Evolutionary conservation across 352 stramenopile species (phyloP).

Genomic region (Thalassiosira allenii): DNA sequence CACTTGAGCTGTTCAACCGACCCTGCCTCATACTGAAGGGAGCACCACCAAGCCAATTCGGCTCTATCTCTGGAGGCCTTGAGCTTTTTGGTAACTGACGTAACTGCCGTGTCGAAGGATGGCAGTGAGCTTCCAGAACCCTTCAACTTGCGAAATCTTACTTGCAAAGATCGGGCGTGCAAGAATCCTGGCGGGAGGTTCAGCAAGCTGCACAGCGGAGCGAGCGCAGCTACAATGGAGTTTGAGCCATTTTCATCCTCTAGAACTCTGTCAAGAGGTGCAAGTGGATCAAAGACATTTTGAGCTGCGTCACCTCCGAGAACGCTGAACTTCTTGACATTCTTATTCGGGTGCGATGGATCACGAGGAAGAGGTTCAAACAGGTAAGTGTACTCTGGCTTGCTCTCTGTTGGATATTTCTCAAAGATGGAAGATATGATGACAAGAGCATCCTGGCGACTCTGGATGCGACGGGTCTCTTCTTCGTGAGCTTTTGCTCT

Average conservation of each 20-base stretch:
- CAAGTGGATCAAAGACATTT: constrained; percentile 77
- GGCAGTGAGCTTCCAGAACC: constrained; percentile 49
- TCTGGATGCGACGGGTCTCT: constrained; percentile 71
- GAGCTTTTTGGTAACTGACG: constrained; percentile 73
- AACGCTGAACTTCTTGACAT: constrained; percentile 35
- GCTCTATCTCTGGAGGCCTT: constrained; percentile 61
- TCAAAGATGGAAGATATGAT: constrained; percentile 80
- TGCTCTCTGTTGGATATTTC: constrained; percentile 50
- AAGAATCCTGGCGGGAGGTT: constrained; percentile 79
- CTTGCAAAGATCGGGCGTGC: constrained; percentile 71
- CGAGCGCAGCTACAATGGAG: constrained; percentile 65
- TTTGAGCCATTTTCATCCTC: constrained; percentile 39
- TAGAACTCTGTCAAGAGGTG: constrained; percentile 67
- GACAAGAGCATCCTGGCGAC: constrained; percentile 73
- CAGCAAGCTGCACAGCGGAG: constrained; percentile 74
- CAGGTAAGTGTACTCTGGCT: constrained; percentile 70
- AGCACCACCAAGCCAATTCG: constrained; percentile 82
- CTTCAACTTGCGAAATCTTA: constrained; percentile 67
- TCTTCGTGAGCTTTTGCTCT: constrained; percentile 52
- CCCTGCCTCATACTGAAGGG: constrained; percentile 61
- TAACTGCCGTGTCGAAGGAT: constrained; percentile 68
- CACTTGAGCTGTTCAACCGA: constrained; percentile 72
- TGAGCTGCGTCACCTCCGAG: constrained; percentile 43
- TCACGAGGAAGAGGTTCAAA: constrained; percentile 71
- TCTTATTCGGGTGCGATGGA: constrained; percentile 27